phyloP scores from a whole-genome alignment of 805 yeast genomes.

The Candida corydali region DNA sequence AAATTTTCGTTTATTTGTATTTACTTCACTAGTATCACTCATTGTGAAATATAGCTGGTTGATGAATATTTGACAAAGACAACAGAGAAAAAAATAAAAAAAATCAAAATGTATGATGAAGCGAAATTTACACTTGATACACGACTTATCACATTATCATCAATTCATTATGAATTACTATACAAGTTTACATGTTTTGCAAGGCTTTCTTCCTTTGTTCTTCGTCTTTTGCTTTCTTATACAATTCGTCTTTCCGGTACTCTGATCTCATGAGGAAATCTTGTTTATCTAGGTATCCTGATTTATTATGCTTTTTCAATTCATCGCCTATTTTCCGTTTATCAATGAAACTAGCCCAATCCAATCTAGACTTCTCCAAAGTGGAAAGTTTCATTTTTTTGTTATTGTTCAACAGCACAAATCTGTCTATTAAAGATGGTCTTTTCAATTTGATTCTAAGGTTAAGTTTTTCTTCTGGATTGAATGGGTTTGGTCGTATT shows the following conservation, averaged over 20 bases:
- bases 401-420: constrained; percentile 57
- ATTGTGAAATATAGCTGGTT: constrained; percentile 2
- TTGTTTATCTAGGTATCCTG: constrained; percentile 87
- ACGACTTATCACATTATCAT: background rate
- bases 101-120: background rate
- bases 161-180: no score
- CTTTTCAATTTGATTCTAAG: constrained; percentile 62
- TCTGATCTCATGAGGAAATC: constrained; percentile 82
- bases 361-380: constrained; percentile 85
- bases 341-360: constrained; percentile 94
- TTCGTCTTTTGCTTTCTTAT: constrained; percentile 39
- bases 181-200: background rate
- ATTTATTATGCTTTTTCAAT: constrained; percentile 73
- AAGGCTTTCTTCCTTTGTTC: constrained; percentile 18
- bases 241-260: constrained; percentile 47
- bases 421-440: constrained; percentile 72
- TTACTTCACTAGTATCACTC: background rate
- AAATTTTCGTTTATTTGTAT: constrained; percentile 49
- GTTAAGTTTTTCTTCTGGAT: constrained; percentile 27
- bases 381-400: constrained; percentile 78
- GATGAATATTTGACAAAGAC: background rate
- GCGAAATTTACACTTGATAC: background rate
- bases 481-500: constrained; percentile 27
- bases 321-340: constrained; percentile 81
- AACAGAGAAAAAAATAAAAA: background rate